Conservation (phyloP, 208 protist species). For the Leishmania guyanensis region DNA sequence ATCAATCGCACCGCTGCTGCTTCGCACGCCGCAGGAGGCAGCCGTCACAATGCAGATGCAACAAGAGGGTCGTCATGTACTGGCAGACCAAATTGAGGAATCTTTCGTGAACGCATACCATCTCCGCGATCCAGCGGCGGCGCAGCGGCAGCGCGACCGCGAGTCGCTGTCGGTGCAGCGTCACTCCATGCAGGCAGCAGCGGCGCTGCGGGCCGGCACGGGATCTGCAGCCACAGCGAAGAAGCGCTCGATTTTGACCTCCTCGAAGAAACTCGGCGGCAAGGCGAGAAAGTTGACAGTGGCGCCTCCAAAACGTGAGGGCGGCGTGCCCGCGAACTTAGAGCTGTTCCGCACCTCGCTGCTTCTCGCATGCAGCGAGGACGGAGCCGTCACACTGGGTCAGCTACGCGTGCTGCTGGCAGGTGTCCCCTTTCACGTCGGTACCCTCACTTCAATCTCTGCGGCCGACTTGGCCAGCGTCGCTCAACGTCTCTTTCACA, state of each 20-base stretch:
- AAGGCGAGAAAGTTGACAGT: constrained; percentile 30
- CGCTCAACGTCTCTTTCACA: constrained; percentile 27
- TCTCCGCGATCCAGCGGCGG: constrained; percentile 46
- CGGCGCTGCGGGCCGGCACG: constrained; percentile 16
- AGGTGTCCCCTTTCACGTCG: constrained; percentile 60
- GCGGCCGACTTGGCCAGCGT: constrained; percentile 33
- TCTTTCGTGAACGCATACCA: constrained; percentile 63
- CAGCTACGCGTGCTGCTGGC: constrained; percentile 37
- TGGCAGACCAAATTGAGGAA: constrained; percentile 54
- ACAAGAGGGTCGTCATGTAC: constrained; percentile 29
- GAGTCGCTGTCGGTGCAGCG: constrained; percentile 20
- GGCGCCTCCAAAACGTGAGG: constrained; percentile 27
- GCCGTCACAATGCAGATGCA: constrained; percentile 18
- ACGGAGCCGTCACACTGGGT: constrained; percentile 45
- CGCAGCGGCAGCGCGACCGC: constrained; percentile 22
- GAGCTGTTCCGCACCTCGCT: constrained; percentile 43
- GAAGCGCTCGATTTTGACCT: neutral
- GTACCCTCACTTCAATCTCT: constrained; percentile 26
- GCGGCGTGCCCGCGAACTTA: constrained; percentile 48
- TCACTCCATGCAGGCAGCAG: constrained; percentile 20
- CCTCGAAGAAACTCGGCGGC: constrained; percentile 4
- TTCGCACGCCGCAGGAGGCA: constrained; percentile 19
- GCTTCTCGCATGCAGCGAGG: constrained; percentile 40
- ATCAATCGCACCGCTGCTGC: constrained; percentile 5
- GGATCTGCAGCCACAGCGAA: neutral